Evolutionary conservation across 179 eudicot species (phyloP).

Genomic region (Sideroxylon spinosum): DNA sequence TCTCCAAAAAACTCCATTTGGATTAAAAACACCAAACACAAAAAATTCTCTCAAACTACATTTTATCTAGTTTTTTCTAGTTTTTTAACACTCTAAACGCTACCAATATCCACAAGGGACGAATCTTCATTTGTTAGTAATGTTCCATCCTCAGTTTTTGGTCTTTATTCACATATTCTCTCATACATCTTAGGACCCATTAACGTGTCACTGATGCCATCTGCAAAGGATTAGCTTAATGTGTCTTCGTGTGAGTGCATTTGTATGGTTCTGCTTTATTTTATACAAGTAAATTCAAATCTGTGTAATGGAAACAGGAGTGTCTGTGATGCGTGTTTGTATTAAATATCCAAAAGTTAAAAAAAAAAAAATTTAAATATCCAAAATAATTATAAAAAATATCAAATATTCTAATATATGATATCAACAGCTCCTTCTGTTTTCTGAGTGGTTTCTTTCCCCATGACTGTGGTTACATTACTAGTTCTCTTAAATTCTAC

Average conservation of each 20-base stretch:
- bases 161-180: neutral
- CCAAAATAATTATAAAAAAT: too few relatives aligned
- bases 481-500: neutral
- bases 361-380: too few relatives aligned
- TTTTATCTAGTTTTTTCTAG: too few relatives aligned
- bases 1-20: too few relatives aligned
- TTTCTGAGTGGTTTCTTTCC: neutral
- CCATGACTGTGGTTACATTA: neutral
- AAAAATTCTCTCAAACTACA: too few relatives aligned
- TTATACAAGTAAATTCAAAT: too few relatives aligned
- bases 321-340: too few relatives aligned
- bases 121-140: neutral
- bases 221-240: neutral
- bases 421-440: neutral
- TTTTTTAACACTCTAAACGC: too few relatives aligned
- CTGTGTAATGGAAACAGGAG: too few relatives aligned
- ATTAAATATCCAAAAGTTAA: too few relatives aligned
- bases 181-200: neutral
- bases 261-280: neutral
- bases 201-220: neutral
- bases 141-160: conserved; percentile 10
- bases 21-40: too few relatives aligned
- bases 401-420: neutral
- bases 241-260: neutral
- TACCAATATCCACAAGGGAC: neutral